phyloP scores from a whole-genome alignment of 2,329 filamentous ascomycete genomes.

The Zasmidium angulare region DNA sequence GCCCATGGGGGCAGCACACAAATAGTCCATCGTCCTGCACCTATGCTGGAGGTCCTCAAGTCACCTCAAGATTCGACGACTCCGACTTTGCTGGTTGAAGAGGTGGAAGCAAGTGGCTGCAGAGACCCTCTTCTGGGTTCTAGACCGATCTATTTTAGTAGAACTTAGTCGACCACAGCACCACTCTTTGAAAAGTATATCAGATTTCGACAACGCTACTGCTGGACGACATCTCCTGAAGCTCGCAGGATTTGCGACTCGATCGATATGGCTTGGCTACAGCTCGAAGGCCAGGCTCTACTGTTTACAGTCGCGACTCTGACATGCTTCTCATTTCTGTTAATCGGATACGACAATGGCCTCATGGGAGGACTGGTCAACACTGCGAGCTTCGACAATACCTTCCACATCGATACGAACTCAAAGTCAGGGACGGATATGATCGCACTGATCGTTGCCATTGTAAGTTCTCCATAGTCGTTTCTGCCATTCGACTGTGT shows the following conservation, averaged over 20 bases:
- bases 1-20: neutral
- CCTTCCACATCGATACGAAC: conserved; percentile 42
- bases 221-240: neutral
- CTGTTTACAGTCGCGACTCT: conserved; percentile 46
- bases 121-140: neutral
- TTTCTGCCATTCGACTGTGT: neutral
- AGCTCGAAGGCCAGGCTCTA: conserved; percentile 40
- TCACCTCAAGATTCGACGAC: neutral
- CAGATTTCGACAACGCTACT: neutral
- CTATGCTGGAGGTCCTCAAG: neutral
- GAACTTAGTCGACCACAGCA: no score
- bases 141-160: neutral
- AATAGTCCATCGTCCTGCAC: neutral
- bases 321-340: conserved; percentile 50
- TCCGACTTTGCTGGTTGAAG: neutral
- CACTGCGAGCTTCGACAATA: conserved; percentile 41
- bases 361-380: conserved; percentile 38
- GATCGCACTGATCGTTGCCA: conserved; percentile 50
- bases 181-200: no score
- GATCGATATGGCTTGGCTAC: conserved; percentile 16
- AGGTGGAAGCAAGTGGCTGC: neutral
- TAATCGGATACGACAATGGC: conserved; percentile 44
- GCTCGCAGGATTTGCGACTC: neutral
- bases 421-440: conserved; percentile 36
- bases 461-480: conserved; percentile 21